These are phyloP conservation scores for Allium sativum DNA, from an alignment of 106 monocot genomes.

Conservation along the genomic window DNA sequence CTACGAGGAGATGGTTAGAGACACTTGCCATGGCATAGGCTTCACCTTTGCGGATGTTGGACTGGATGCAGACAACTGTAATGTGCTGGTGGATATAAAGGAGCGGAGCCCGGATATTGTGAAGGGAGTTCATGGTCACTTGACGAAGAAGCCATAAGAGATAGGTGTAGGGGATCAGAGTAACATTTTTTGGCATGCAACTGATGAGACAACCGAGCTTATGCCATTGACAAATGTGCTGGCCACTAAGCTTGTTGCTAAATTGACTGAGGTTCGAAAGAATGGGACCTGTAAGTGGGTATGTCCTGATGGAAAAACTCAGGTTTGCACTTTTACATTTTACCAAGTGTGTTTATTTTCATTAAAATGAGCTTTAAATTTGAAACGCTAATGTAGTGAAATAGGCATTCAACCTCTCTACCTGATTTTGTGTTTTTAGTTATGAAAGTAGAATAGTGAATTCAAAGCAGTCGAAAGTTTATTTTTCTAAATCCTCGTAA, in stretches of 20 bases:
- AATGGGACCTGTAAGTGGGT: constrained; percentile 17
- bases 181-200: constrained; percentile 14
- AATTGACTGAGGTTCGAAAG: constrained; percentile 18
- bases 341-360: no score
- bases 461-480: no score
- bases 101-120: constrained; percentile 14
- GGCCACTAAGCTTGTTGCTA: constrained; percentile 11
- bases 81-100: constrained; percentile 14
- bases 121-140: constrained; percentile 16
- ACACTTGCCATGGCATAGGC: constrained; percentile 12
- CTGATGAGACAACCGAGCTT: constrained; percentile 14
- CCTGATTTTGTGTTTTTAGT: no score
- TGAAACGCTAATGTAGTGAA: no score
- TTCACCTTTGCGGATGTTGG: constrained; percentile 15
- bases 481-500: no score
- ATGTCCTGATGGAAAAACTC: constrained; percentile 17
- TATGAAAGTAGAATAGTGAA: no score
- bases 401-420: no score
- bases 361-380: no score
- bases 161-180: constrained; percentile 17
- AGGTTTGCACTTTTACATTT: no score
- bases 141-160: constrained; percentile 11
- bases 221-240: constrained; percentile 19
- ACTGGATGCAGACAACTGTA: constrained; percentile 11
- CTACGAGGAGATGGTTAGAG: constrained; percentile 18